Base-by-base conservation (phyloP, 2,329 filamentous ascomycete species). In the Plenodomus lindquistii region DNA sequence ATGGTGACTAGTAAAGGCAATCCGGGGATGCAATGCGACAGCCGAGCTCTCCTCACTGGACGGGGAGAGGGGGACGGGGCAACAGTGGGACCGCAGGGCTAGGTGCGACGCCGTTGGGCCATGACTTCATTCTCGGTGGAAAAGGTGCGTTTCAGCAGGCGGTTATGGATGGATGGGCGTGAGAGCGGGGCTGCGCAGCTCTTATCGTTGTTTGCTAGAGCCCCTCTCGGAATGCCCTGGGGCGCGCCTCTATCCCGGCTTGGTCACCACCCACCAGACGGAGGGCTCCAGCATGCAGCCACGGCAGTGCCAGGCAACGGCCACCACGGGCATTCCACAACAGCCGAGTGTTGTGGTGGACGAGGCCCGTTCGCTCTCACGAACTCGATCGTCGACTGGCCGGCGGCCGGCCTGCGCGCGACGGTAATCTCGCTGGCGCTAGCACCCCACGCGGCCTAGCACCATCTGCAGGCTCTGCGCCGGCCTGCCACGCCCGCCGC, bases 71-170 rank as follows among this genome's bases (percentile, higher is more conserved):
- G 9, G 37, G 29, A 27, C n/a, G 21, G 24, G 7, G 9, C 6
- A 31, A 11, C 19, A 31, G 50, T 48, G 50, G 48, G 45, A 42
- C 46, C 42, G 35, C 42, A 27, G 38, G 35, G 49, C 46, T 40
- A 44, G 31, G 31, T 39, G 47, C 44, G 44, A 43, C 22, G 52
- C 40, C 42, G 48, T 48, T 42, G 44, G 29, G 37, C 43, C 6
- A 24, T 51, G 50, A 59, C 47, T 48, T 57, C 53, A 55, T 47
- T 36, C 35, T 40, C 45, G 59, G 58, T 60, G 49, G n/a, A n/a
- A n/a, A n/a, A n/a, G n/a, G n/a, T n/a, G 46, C 50, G 50, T 52
- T 50, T 52, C 50, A 50, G 43, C 38, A 34, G 37, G 47, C 37
- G 41, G 37, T 24, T 22, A n/a, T 44, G 40, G 5, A 24, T 11